Evolutionary conservation across 805 yeast genomes (phyloP), one percentile per base, ranked within the genome.

Genomic region (Candida ipomoeae): DNA sequence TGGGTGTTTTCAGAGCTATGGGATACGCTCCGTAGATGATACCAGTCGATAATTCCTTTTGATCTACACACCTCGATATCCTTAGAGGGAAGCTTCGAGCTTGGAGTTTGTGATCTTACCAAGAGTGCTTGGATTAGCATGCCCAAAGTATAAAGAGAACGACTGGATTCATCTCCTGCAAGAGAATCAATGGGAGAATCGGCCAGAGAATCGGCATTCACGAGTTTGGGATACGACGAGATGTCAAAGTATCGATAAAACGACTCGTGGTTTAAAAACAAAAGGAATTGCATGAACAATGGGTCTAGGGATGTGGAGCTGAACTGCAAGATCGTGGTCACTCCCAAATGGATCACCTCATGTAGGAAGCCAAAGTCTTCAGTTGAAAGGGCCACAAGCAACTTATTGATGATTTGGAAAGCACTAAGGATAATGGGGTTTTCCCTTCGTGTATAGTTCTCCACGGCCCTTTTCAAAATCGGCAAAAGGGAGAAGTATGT

Each of bases 361-460:
- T 74, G 57, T 3, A 78, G 70, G 18, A 69, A 59, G 4, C 60
- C 48, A 6, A 76, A 59, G 55, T 79, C 70, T 4, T 68, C 61
- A 0, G 78, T 71, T 2, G 80, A 68, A 4, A 75, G 60, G n/a
- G 68, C 63, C 0, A 77, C 54, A 6, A 83, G 55, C 3, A 75
- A 56, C 34, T 69, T 71, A 59, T 83, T 83, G 15, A 78, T 62
- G 14, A 83, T 62, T 46, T 70, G 69, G 40, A 83, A 59, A 2
- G 64, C 48, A 6, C 54, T 46, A 2, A 66, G 55, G 21, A 63
- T 51, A 20, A 65, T 46, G 2, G 61, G 46, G 40, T 54, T 59
- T 47, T 70, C 74, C 32, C 53, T 41, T 35, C 62, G 63, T 50
- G 57, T 60, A 43, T 51, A 58, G 2, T 43, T 20, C 6, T 50